These are phyloP conservation scores for Ascochyta fabae DNA, from an alignment of 2,329 filamentous ascomycete genomes.

Conservation along the genomic window DNA sequence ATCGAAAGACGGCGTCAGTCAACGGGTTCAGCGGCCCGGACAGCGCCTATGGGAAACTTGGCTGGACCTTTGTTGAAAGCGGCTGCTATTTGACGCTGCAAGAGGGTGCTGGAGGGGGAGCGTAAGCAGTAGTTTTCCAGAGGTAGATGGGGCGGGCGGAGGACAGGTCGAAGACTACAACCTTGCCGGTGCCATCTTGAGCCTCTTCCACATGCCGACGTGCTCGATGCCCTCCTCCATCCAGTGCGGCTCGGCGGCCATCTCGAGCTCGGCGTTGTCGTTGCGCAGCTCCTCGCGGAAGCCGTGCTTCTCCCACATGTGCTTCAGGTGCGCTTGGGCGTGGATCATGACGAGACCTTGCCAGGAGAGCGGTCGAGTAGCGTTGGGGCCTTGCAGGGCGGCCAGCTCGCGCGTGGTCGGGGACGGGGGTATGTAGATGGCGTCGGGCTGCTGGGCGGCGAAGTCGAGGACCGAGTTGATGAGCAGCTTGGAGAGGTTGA, in stretches of 20 bases:
- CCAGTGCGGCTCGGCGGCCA: conserved; percentile 60
- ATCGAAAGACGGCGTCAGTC: not conserved
- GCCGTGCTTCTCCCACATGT: conserved; percentile 73
- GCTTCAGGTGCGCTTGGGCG: conserved; percentile 71
- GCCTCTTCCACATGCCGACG: conserved; percentile 77
- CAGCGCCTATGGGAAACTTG: conserved; percentile 1
- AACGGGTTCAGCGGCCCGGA: not conserved
- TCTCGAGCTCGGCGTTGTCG: conserved; percentile 43
- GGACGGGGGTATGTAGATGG: conserved; percentile 49
- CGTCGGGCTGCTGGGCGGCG: conserved; percentile 65
- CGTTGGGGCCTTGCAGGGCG: conserved; percentile 52
- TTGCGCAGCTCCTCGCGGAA: conserved; percentile 80
- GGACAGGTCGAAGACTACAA: conserved; percentile 14
- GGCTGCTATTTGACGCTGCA: conserved; percentile 5
- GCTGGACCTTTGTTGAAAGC: conserved; percentile 7
- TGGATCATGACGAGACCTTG: conserved; percentile 79
- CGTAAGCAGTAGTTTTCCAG: not conserved
- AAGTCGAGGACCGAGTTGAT: conserved; percentile 73
- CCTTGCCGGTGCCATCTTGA: conserved; percentile 45
- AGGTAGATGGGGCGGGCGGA: not conserved
- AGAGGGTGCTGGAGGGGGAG: not conserved
- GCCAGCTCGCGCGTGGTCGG: conserved; percentile 52
- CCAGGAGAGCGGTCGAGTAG: conserved; percentile 62
- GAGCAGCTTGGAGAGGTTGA: conserved; percentile 69
- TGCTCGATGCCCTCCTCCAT: conserved; percentile 84